Percentiles rank a stretch among this genome's conserved stretches.
Evolutionary conservation across 305 asterid genomes (phyloP).

Genomic region (Fraxinus baroniana): DNA sequence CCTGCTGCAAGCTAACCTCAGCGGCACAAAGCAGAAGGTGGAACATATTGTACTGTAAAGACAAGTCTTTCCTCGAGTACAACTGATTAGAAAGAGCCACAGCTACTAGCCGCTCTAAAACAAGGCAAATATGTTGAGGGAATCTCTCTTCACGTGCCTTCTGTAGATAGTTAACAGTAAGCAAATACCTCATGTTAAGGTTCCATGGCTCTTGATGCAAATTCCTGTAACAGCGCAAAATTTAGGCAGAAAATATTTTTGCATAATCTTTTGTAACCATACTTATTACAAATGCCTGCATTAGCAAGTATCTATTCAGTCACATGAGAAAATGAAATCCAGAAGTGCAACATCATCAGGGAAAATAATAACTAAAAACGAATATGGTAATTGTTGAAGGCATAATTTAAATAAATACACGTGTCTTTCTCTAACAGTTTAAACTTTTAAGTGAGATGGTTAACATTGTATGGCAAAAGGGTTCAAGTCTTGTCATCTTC

Average conservation of each 20-base stretch:
- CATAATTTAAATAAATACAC: neutral
- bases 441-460: neutral
- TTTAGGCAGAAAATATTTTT: neutral
- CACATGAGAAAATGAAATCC: neutral
- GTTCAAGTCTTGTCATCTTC: neutral
- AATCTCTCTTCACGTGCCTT: slow-evolving; percentile 71
- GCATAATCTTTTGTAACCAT: neutral
- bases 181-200: slow-evolving; percentile 67
- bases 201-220: slow-evolving; percentile 97
- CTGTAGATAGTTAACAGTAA: slow-evolving; percentile 69
- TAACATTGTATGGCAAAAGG: neutral
- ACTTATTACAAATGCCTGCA: neutral
- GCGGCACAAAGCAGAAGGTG: slow-evolving; percentile 87
- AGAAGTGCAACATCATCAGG: neutral
- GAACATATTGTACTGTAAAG: slow-evolving; percentile 56
- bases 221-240: slow-evolving; percentile 41
- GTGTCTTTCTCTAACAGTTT: neutral
- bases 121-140: slow-evolving; percentile 57
- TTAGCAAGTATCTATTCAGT: neutral
- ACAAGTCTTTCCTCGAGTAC: slow-evolving; percentile 28
- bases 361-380: neutral
- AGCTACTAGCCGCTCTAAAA: slow-evolving; percentile 57
- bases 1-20: slow-evolving; percentile 75
- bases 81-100: slow-evolving; percentile 54
- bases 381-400: neutral